phyloP scores from a whole-genome alignment of 2,329 filamentous ascomycete species.

The Rutstroemia sydowiana region DNA sequence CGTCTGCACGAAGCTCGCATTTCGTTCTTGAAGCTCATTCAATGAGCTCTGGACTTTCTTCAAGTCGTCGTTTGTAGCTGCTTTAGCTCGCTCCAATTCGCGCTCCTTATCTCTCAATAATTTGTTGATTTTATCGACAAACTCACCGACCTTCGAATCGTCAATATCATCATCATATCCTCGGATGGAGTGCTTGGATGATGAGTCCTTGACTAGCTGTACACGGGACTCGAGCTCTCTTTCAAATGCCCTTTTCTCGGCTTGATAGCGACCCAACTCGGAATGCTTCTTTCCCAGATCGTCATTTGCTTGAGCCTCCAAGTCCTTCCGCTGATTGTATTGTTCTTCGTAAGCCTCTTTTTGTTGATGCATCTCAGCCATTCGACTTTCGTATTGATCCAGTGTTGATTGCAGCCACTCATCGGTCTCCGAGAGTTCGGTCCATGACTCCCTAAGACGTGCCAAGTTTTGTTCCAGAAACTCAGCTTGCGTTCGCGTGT shows the following conservation, averaged over 20 bases:
- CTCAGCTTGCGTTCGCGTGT: constrained; percentile 67
- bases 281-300: constrained; percentile 46
- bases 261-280: constrained; percentile 72
- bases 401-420: constrained; percentile 64
- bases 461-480: constrained; percentile 66
- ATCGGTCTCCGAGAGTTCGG: constrained; percentile 73
- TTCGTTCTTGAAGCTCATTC: constrained; percentile 66
- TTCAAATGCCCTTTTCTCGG: constrained; percentile 81
- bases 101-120: constrained; percentile 71
- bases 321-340: constrained; percentile 56
- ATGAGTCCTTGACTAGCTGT: constrained; percentile 69
- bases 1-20: constrained; percentile 63
- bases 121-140: constrained; percentile 70
- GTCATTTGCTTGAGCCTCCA: constrained; percentile 38
- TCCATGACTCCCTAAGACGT: constrained; percentile 63
- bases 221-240: constrained; percentile 66
- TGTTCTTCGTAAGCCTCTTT: constrained; percentile 54
- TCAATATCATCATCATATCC: constrained; percentile 76
- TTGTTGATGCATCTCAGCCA: constrained; percentile 57
- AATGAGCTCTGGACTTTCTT: constrained; percentile 65
- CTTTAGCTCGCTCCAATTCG: constrained; percentile 66
- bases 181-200: constrained; percentile 68
- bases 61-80: constrained; percentile 66
- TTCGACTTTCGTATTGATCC: constrained; percentile 69
- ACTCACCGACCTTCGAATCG: constrained; percentile 65